These are phyloP conservation scores for Zygosaccharomyces lentus DNA, from an alignment of 805 yeast species.

Conservation along the genomic window DNA sequence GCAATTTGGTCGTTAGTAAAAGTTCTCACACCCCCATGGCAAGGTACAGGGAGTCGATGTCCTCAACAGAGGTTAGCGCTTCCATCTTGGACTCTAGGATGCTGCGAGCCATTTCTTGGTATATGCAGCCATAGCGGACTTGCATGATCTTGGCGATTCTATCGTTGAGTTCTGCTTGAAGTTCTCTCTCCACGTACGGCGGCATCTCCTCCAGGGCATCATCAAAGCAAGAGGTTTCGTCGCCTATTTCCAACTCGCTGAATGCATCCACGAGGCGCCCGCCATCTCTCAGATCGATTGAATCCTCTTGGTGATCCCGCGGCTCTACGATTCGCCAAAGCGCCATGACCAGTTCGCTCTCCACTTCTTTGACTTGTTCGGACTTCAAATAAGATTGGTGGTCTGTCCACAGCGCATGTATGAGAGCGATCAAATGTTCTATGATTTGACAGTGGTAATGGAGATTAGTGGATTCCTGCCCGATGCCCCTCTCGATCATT, in stretches of 20 bases:
- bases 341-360: conserved; percentile 45
- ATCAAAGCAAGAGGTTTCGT: conserved; percentile 31
- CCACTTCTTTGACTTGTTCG: conserved; percentile 33
- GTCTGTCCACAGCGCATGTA: conserved; percentile 22
- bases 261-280: conserved; percentile 35
- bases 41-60: conserved; percentile 67
- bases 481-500: conserved; percentile 24
- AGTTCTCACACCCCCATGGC: conserved; percentile 50
- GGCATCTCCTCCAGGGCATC: conserved; percentile 45
- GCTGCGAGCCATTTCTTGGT: conserved; percentile 63
- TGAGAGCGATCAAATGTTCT: conserved; percentile 19
- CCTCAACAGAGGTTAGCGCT: conserved; percentile 65
- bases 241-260: conserved; percentile 29
- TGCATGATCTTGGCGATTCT: conserved; percentile 25
- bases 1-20: conserved; percentile 1
- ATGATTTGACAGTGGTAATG: conserved; percentile 15
- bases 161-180: conserved; percentile 36
- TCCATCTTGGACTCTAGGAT: conserved; percentile 45
- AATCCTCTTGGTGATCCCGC: conserved; percentile 14
- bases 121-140: conserved; percentile 16
- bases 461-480: conserved; percentile 23
- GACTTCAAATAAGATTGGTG: conserved; percentile 15
- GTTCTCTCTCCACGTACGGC: conserved; percentile 37
- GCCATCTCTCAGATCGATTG: conserved; percentile 20
- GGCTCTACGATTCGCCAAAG: conserved; percentile 45